Base-by-base conservation (phyloP, 352 stramenopile genomes). In the Phytopythium chamaehyphon region DNA sequence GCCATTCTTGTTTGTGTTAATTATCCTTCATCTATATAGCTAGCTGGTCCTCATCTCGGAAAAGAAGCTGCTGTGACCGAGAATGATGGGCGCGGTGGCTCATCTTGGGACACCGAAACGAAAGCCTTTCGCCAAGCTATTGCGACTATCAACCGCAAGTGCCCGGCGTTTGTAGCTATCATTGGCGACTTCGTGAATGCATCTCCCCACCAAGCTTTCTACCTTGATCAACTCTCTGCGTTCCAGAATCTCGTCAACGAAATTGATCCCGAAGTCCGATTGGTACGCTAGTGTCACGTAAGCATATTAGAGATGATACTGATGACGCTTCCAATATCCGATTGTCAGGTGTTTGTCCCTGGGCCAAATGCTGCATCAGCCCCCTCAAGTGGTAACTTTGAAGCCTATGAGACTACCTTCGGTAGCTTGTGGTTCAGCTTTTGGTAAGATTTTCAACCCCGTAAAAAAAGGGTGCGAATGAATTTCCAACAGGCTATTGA, bases 371-470 rank as follows among this genome's bases (percentile, higher is more conserved):
- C 60, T 36, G 58, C 69, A 26, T 24, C 40, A 7, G 43, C 54
- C 37, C 46, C 21, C 40, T 37, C 16, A 15, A n/a, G 22, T 23
- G 6, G 10, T 23, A 22, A 5, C 2, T 26, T 76, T 6, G 45
- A 47, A 10, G 49, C 57, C 26, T 88, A 91, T 28, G 44, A 77
- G 33, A 33, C 56, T 42, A 22, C 61, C 18, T 95, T 92, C 64
- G 84, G 84, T 14, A 76, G 88, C 40, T 55, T 76, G 14, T 63
- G 59, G 52, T 93, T 84, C 53, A 86, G 73, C 47, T 92, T 95
- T 50, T 95, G 84, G 84, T 89, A 31, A 14, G 56, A 44, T 61
- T n/a, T n/a, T 33, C 28, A 14, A 7, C 28, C 7, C n/a, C 8
- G 21, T 6, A 15, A 43, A 10, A 14, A 10, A 22, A 39, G 5